Evolutionary conservation across 495 filamentous ascomycete genomes (phyloP).

Genomic region (Aspergillus carlsbadensis): DNA sequence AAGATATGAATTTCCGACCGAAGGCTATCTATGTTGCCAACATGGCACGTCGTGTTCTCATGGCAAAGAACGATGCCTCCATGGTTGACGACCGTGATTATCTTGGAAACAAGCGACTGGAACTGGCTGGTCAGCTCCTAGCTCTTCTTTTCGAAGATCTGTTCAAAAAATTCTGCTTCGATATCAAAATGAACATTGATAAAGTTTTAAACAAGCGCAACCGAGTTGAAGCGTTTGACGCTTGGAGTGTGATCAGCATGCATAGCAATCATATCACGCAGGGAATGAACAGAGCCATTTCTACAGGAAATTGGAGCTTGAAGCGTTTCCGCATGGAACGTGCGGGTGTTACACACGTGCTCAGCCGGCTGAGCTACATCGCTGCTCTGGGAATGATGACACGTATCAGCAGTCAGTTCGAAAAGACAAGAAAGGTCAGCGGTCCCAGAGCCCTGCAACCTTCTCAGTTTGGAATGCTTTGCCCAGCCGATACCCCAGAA

Average conservation of each 20-base stretch:
- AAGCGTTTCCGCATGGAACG: constrained; percentile 98
- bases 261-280: constrained; percentile 80
- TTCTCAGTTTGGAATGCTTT: constrained; percentile 97
- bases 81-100: constrained; percentile 96
- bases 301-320: constrained; percentile 95
- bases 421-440: constrained; percentile 94
- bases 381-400: constrained; percentile 99
- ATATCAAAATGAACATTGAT: constrained; percentile 87
- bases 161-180: constrained; percentile 89
- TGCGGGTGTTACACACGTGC: constrained; percentile 93
- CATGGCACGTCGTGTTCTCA: constrained; percentile 91
- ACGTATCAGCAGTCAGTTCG: constrained; percentile 95
- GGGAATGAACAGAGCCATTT: constrained; percentile 90
- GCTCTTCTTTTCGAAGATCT: constrained; percentile 96
- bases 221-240: constrained; percentile 82
- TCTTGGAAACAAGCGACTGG: constrained; percentile 94
- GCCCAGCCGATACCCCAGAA: constrained; percentile 95
- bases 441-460: constrained; percentile 94
- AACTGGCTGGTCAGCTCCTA: constrained; percentile 90
- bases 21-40: constrained; percentile 95
- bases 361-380: constrained; percentile 95
- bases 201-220: constrained; percentile 89
- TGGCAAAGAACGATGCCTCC: constrained; percentile 84
- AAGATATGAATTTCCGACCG: constrained; percentile 85
- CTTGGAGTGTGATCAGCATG: constrained; percentile 68